These are phyloP conservation scores for Podospora pseudoanserina DNA, from an alignment of 495 filamentous ascomycete genomes.

Conservation along the genomic window DNA sequence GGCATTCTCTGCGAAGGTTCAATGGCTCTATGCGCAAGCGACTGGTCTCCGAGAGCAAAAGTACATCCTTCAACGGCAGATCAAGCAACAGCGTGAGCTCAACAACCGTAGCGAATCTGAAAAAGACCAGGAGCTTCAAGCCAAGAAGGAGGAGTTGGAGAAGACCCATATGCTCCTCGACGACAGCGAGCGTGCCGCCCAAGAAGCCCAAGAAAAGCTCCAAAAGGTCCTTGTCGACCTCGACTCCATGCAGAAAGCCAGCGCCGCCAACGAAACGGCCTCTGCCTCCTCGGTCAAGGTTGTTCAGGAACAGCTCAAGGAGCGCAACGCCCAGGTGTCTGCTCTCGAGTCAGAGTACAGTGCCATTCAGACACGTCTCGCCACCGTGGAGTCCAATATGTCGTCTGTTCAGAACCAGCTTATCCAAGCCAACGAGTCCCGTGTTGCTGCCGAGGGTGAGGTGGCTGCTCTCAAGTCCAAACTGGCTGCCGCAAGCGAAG, in stretches of 20 bases:
- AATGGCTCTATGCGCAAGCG: constrained; percentile 63
- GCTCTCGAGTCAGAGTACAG: constrained; percentile 44
- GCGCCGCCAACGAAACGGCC: constrained; percentile 31
- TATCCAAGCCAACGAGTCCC: constrained; percentile 13
- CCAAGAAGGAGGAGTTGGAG: constrained; percentile 52
- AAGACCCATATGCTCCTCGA: constrained; percentile 48
- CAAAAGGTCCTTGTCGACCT: constrained; percentile 53
- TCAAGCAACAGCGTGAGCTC: constrained; percentile 87
- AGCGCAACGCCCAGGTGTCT: constrained; percentile 45
- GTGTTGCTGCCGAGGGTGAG: constrained; percentile 29
- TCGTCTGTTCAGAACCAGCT: constrained; percentile 17
- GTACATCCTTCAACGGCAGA: constrained; percentile 75
- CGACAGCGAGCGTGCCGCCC: constrained; percentile 47
- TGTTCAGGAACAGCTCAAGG: constrained; percentile 48
- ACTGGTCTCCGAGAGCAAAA: constrained; percentile 77
- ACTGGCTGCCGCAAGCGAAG: constrained; percentile 5
- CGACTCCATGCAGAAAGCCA: constrained; percentile 40
- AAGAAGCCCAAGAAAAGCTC: constrained; percentile 42
- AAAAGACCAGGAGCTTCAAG: constrained; percentile 54
- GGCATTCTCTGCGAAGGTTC: constrained; percentile 71
- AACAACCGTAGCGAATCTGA: constrained; percentile 63
- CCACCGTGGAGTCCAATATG: constrained; percentile 22
- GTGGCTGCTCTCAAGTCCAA: constrained; percentile 24
- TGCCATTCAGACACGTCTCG: constrained; percentile 42
- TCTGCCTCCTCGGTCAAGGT: constrained; percentile 37